These are phyloP conservation scores for Linanthus parryae DNA, from an alignment of 148 eudicot species.

Conservation along the genomic window DNA sequence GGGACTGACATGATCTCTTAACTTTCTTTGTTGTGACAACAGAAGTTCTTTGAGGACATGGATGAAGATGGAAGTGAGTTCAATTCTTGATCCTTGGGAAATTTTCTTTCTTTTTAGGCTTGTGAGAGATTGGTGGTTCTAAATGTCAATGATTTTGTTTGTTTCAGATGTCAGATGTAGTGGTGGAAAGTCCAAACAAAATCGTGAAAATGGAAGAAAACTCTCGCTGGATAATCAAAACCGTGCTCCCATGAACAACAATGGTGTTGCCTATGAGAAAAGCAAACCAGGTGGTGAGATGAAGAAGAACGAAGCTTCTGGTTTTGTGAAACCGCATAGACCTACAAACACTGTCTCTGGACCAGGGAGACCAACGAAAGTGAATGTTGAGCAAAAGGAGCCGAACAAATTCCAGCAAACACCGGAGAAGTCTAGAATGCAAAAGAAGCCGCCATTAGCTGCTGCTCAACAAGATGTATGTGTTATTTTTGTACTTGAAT, in stretches of 20 bases:
- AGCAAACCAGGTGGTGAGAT: constrained; percentile 32
- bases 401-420: constrained; percentile 36
- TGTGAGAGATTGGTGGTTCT: constrained; percentile 41
- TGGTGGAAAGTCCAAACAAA: constrained; percentile 66
- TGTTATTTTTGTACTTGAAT: neutral
- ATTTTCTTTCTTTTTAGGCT: constrained; percentile 19
- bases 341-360: constrained; percentile 37
- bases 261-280: constrained; percentile 27
- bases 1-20: constrained; percentile 32
- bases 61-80: constrained; percentile 98
- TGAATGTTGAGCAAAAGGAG: constrained; percentile 22
- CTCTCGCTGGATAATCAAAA: constrained; percentile 30
- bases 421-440: constrained; percentile 26
- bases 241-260: constrained; percentile 28
- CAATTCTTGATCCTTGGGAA: constrained; percentile 23
- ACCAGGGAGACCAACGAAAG: constrained; percentile 56
- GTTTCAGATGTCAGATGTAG: constrained; percentile 72
- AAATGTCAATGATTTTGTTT: constrained; percentile 29
- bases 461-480: constrained; percentile 49
- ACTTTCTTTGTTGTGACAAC: constrained; percentile 13
- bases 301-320: constrained; percentile 22
- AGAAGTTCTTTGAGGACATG: constrained; percentile 85
- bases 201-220: constrained; percentile 44
- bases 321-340: constrained; percentile 36
- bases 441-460: constrained; percentile 44